Base-by-base conservation (phyloP, 805 yeast genomes). In the Ogataea trehaloabstinens region DNA sequence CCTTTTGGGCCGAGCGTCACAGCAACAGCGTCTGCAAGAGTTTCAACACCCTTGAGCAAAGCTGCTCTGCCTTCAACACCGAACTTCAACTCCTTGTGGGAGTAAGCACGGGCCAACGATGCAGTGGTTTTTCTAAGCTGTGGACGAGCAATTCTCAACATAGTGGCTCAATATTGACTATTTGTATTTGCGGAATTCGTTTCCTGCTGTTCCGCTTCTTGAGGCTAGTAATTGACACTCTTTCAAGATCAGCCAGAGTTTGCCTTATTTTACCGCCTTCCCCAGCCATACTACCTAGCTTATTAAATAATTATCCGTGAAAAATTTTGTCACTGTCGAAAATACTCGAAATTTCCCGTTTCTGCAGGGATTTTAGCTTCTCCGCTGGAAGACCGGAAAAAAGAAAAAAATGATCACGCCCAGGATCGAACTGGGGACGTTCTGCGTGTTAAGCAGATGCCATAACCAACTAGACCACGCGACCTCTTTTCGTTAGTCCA, bases 391-490 rank as follows among this genome's bases (percentile, higher is more conserved):
- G n/a, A n/a, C n/a, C n/a, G n/a, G n/a, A 28, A 28, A 13, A 22
- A 22, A 22, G 15, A 30, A 30, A 16, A 70, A 61, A 53, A 30
- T 89, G 96, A 88, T 84, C 87, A 82, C 85, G 89, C 97, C 97
- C 97, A 90, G 97, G 97, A 88, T 91, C 96, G 97, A 91, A 91
- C 97, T 89, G 96, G 97, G 96, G 97, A 91, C 97, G 89, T 86
- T 86, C 93, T 88, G 96, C 96, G 96, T 90, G 97, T 90, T 88
- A 90, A 87, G 96, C 96, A 89, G 93, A 86, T 85, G 96, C 95
- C 96, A 90, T 90, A 80, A 89, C 96, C 96, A 71, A 89, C 96
- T 89, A 89, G 96, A 89, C 96, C 96, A 89, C 89, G 82, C 80
- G 82, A 81, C 93, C 93, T n/a, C n/a, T n/a, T n/a, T n/a, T n/a